These are phyloP conservation scores for Monoraphidium neglectum DNA, from an alignment of 139 green algal species.

Conservation along the genomic window DNA sequence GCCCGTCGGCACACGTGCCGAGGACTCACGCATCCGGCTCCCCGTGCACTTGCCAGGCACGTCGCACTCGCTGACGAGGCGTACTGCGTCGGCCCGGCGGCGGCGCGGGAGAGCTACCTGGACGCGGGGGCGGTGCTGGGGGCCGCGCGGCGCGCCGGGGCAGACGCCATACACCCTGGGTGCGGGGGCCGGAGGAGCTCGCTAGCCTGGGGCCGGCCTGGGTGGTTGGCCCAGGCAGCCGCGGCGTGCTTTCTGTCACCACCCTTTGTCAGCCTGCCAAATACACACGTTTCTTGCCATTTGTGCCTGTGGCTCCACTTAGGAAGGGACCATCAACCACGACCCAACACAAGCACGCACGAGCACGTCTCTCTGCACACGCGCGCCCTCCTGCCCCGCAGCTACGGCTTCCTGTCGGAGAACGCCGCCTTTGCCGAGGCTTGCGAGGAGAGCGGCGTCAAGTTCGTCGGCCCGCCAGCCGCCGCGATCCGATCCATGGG, in stretches of 20 bases:
- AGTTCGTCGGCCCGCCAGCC: conserved; percentile 76
- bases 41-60: conserved; percentile 39
- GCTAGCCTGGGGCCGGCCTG: too few species aligned
- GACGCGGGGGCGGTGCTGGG: conserved; percentile 65
- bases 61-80: conserved; percentile 73
- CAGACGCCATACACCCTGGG: conserved; percentile 69
- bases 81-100: conserved; percentile 75
- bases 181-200: too few species aligned
- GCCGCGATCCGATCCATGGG: conserved; percentile 68
- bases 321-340: too few species aligned
- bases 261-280: too few species aligned
- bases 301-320: too few species aligned
- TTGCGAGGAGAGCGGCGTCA: conserved; percentile 55
- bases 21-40: background rate
- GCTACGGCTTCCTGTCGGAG: conserved; percentile 88
- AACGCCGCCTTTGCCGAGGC: conserved; percentile 71
- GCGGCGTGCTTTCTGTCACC: too few species aligned
- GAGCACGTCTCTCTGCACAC: background rate
- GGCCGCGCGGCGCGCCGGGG: conserved; percentile 55
- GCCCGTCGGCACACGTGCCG: background rate
- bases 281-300: too few species aligned
- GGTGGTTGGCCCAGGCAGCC: too few species aligned
- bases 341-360: too few species aligned
- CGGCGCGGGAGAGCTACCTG: conserved; percentile 80
- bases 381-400: conserved; percentile 38